Evolutionary conservation across 2,329 filamentous ascomycete species (phyloP).

Genomic region (Cladosporium cucumerinum): DNA sequence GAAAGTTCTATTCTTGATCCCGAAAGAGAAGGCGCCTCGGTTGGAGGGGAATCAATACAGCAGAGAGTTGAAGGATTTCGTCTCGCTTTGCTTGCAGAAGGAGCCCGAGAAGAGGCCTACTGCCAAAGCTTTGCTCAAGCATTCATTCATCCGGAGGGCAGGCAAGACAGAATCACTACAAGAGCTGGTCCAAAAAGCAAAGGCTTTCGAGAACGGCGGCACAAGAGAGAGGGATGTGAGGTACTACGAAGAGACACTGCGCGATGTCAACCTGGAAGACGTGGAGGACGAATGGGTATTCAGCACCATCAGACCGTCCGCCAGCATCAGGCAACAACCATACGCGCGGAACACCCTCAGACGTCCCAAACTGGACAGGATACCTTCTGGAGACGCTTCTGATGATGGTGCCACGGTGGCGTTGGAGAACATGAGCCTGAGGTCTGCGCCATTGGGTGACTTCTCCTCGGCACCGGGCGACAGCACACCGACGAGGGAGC

Average conservation of each 20-base stretch:
- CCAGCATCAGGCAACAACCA: conserved; percentile 55
- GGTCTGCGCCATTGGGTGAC: conserved; percentile 42
- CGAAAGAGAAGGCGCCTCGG: conserved; percentile 78
- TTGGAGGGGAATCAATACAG: conserved; percentile 79
- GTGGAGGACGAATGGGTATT: conserved; percentile 92
- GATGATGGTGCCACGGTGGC: conserved; percentile 38
- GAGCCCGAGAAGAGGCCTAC: conserved; percentile 80
- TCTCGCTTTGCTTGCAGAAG: conserved; percentile 86
- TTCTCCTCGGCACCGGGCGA: conserved; percentile 16
- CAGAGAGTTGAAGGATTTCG: conserved; percentile 90
- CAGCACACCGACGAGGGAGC: conserved; percentile 27
- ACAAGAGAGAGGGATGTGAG: conserved; percentile 53
- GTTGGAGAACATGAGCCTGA: conserved; percentile 42
- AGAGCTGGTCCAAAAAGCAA: conserved; percentile 78
- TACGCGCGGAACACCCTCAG: conserved; percentile 45
- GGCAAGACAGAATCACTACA: conserved; percentile 85
- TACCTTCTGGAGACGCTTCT: conserved; percentile 40
- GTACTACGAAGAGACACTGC: conserved; percentile 90
- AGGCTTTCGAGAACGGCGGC: conserved; percentile 67
- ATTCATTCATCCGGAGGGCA: conserved; percentile 82
- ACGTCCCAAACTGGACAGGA: conserved; percentile 46
- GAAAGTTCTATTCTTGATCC: conserved; percentile 90
- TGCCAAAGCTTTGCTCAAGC: conserved; percentile 81
- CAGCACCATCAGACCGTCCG: conserved; percentile 73
- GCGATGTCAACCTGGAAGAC: conserved; percentile 44